Base-by-base conservation (phyloP, 176 grass and related monocot species). In the Aegilops tauschii region DNA sequence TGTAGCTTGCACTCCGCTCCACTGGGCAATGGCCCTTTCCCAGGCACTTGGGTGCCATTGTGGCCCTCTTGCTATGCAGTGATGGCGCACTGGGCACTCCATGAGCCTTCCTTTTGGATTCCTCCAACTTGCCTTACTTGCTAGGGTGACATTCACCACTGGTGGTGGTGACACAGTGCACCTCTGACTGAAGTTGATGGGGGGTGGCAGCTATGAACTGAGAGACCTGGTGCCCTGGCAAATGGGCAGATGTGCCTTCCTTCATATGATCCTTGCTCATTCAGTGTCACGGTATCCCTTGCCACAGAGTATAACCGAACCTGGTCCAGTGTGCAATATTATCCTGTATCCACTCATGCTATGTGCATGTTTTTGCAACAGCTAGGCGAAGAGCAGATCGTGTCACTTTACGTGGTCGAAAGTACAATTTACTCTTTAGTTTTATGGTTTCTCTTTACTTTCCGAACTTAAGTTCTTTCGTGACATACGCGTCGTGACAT, bases 371-470 rank as follows among this genome's bases (percentile, higher is more conserved):
- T 76, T 71, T 76, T 76, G 44, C 72, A 30, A 75, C 23, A 50
- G 23, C 23, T 75, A 44, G 72, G 42, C 13, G 14, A 75, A 75
- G 72, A 49, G 72, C 72, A 27, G 42, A 50, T 14, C 3, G 0
- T 75, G 25, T 75, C 72, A 50, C 72, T 49, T 29, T 16, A 18
- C 42, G 40, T 25, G 72, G 45, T 52, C 7, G 0, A 52, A 76
- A 54, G 47, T 76, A 28, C 29, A 76, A 76, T 76, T 76, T 54
- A 76, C 73, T 76, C 40, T 74, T 32, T 49, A 76, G 29, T 76
- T 63, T 76, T 54, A 30, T 31, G 73, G 8, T 28, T 54, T 56
- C 45, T 76, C 47, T 56, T 31, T 32, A 54, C 28, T 76, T 14
- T 32, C 16, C 4, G 9, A 76, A 56, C 28, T 76, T 32, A 8